These are phyloP conservation scores for Penicillium sp. DNA, from an alignment of 2,329 filamentous ascomycete species.

Conservation along the genomic window DNA sequence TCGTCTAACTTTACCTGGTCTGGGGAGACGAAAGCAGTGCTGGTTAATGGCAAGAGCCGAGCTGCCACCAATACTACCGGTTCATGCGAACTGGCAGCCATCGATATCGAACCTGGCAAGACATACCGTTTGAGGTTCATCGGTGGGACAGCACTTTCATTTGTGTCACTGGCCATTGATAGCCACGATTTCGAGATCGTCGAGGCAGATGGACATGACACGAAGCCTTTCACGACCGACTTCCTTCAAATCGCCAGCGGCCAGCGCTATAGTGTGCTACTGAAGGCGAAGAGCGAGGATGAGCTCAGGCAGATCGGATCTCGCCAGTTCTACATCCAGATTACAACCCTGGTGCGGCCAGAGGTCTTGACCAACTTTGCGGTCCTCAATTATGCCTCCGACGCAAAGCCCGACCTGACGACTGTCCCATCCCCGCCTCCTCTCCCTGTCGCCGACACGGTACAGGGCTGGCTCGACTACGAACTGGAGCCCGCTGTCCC, in stretches of 20 bases:
- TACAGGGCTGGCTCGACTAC: slow-evolving; percentile 28
- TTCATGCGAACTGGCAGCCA: slow-evolving; percentile 53
- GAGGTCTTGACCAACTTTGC: slow-evolving; percentile 34
- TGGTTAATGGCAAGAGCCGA: slow-evolving; percentile 63
- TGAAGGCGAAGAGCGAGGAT: slow-evolving; percentile 54
- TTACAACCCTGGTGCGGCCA: slow-evolving; percentile 33
- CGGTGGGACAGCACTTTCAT: slow-evolving; percentile 60
- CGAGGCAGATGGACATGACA: slow-evolving; percentile 11
- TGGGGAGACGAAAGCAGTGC: slow-evolving; percentile 62
- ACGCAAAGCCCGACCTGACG: neutral
- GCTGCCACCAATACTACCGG: slow-evolving; percentile 39
- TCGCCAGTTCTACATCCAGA: slow-evolving; percentile 54
- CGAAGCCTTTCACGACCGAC: neutral
- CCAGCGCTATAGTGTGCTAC: slow-evolving; percentile 64
- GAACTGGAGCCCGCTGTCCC: slow-evolving; percentile 22
- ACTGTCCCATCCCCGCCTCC: slow-evolving; percentile 8
- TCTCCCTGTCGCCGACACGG: slow-evolving; percentile 11
- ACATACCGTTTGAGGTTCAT: slow-evolving; percentile 68
- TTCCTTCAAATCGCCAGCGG: slow-evolving; percentile 63
- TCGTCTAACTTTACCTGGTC: slow-evolving; percentile 59
- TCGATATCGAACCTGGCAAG: slow-evolving; percentile 64
- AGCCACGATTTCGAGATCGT: slow-evolving; percentile 64
- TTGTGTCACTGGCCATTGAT: slow-evolving; percentile 61
- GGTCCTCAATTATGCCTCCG: slow-evolving; percentile 24
- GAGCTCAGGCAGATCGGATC: slow-evolving; percentile 41